Conservation (phyloP, 2,329 filamentous ascomycete genomes). For the Botrytis deweyae region DNA sequence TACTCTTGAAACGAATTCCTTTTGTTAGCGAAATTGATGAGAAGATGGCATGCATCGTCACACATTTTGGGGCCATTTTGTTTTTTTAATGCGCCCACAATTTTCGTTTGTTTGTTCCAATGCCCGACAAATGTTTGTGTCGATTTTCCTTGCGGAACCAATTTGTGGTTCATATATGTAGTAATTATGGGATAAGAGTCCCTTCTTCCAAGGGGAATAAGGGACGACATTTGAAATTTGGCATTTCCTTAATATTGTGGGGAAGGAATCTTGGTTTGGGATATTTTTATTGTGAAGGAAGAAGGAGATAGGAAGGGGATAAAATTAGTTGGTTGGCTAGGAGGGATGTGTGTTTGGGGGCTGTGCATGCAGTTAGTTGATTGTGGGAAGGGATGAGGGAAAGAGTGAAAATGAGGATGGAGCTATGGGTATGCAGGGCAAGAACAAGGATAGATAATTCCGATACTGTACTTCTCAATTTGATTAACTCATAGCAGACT, state of each 20-base stretch:
- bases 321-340: slow-evolving; percentile 7
- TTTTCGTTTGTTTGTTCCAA: neutral
- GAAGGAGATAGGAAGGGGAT: neutral
- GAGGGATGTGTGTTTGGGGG: neutral
- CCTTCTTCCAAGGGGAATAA: neutral
- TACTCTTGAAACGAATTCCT: slow-evolving; percentile 17
- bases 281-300: slow-evolving; percentile 37
- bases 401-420: slow-evolving; percentile 44
- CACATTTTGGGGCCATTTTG: slow-evolving; percentile 2
- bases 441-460: slow-evolving; percentile 19
- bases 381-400: slow-evolving; percentile 32
- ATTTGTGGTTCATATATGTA: slow-evolving; percentile 16
- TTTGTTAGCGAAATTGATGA: slow-evolving; percentile 17
- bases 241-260: slow-evolving; percentile 6
- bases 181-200: slow-evolving; percentile 16
- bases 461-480: slow-evolving; percentile 15
- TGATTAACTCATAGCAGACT: slow-evolving; percentile 9
- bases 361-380: neutral
- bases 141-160: neutral
- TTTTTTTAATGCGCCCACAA: neutral
- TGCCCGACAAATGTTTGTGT: slow-evolving; percentile 7
- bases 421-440: slow-evolving; percentile 38
- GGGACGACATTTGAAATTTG: slow-evolving; percentile 9
- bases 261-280: slow-evolving; percentile 38
- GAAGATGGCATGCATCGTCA: slow-evolving; percentile 15